Base-by-base conservation (phyloP, 257 asterid species). In the Solanum corneliomulleri region DNA sequence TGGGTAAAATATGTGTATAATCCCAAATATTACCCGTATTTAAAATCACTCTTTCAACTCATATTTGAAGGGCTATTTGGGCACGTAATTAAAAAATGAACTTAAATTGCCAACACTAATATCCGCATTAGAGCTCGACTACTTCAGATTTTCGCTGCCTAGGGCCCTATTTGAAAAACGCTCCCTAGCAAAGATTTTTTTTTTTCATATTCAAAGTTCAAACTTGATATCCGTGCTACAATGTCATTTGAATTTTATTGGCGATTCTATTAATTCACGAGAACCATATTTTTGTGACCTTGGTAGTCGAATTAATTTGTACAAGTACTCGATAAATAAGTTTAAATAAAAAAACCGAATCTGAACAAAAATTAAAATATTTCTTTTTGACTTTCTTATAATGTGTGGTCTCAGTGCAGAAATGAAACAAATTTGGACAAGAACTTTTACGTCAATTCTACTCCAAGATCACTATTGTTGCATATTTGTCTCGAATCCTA, bases 401-500 rank as follows among this genome's bases (percentile, higher is more conserved):
- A 10, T 75, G 41, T n/a, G 33, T 80, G n/a, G 44, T 29, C 9
- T 47, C 15, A 3, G 12, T 29, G 29, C 18, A 16, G 64, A 5
- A 42, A 80, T 80, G 23, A 47, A 80, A 80, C 29, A 18, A 80
- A 52, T 80, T 49, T 80, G 85, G 44, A 80, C 69, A 31, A 47
- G 85, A 49, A 29, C 85, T 5, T 68, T 80, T 29, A 29, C 85
- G 68, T 80, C 85, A 80, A 35, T 29, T 47, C 66, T 47, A 80
- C 42, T 47, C 69, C 18, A 80, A 47, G 29, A 16, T 78, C 13
- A 56, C 11, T 18, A 56, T 20, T 56, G 64, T 56, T 56, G 64
- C 64, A 56, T 7, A 56, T 56, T 56, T 18, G 5, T 56, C 58
- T 52, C 10, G 10, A 52, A 52, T 18, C n/a, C n/a, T 52, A 52